Base-by-base conservation (phyloP, 768 basidiomycete genomes). In the Cubamyces lactineus region DNA sequence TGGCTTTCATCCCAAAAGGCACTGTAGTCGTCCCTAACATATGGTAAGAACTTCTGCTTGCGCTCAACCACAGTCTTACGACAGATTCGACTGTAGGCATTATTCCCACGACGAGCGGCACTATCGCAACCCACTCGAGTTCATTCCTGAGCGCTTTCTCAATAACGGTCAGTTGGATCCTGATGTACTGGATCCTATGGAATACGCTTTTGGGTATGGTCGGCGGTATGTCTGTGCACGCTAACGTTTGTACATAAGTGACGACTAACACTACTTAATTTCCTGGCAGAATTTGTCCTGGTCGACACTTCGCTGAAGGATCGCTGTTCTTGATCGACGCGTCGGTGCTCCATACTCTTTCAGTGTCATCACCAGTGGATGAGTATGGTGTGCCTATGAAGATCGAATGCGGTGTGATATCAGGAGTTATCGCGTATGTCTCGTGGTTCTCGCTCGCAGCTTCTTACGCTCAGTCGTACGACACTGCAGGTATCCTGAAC, bases 121-220 rank as follows among this genome's bases (percentile, higher is more conserved):
- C n/a, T 80, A 78, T 57, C 60, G 59, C 15, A 69, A 70, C 30
- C 76, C 78, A 1, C 64, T 69, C 61, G 66, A 63, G 19, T 80
- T 79, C 70, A 51, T 69, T 23, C 79, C 78, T 16, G 74, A 74
- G 42, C 71, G 78, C 46, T 80, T 76, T 69, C 28, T 66, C 19
- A 53, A 53, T 17, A 60, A 58, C 13, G 62, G 62, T 0, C 47
- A 52, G 28, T 9, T 58, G 11, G 39, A 58, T 9, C 50, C 50
- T 15, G 42, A 43, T 19, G 24, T 63, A 3, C 19, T 24, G 21
- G 68, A 67, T 34, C 68, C 68, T 4, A n/a, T n/a, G 17, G 42
- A 59, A 12, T 52, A 30, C 30, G 52, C 28, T 5, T 58, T 58
- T 3, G 46, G 53, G 1, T 53, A 49, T 19, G 46, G 53, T 2